Conservation (phyloP, 2,329 filamentous ascomycete species). For the Xylariaceae sp. region DNA sequence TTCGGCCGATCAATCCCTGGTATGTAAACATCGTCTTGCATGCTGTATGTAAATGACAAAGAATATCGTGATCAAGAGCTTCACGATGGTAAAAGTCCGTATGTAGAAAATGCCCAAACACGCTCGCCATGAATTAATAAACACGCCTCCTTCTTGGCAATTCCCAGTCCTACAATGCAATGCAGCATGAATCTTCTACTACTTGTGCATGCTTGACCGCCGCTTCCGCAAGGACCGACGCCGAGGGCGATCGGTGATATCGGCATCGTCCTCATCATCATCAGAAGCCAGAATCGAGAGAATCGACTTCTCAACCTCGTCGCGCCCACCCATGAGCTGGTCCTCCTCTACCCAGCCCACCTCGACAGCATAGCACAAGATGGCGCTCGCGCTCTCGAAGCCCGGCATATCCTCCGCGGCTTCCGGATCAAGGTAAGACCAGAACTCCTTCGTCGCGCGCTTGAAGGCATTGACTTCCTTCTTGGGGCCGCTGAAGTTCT, state of each 20-base stretch:
- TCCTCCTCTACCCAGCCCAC: slow-evolving; percentile 52
- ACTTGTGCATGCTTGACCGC: slow-evolving; percentile 12
- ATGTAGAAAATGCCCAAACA: not conserved
- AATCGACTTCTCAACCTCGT: slow-evolving; percentile 32
- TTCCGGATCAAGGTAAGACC: slow-evolving; percentile 48
- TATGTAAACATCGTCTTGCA: no score
- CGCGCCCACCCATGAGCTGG: slow-evolving; percentile 41
- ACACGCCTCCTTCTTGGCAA: not conserved
- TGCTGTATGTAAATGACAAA: no score
- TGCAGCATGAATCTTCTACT: no score
- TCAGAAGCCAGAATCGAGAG: slow-evolving; percentile 27
- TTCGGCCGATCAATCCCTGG: no score
- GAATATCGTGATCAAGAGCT: no score
- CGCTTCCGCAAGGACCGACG: slow-evolving; percentile 27
- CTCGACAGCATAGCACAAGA: slow-evolving; percentile 53
- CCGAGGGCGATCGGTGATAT: slow-evolving; percentile 14
- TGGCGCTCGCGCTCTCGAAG: slow-evolving; percentile 51
- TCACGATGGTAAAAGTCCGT: no score
- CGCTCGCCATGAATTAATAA: slow-evolving; percentile 10
- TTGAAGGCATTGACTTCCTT: slow-evolving; percentile 44
- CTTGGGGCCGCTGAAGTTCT: slow-evolving; percentile 44
- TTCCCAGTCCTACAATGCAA: not conserved
- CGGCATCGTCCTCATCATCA: slow-evolving; percentile 15
- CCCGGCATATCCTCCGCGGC: slow-evolving; percentile 43
- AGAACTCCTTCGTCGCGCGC: slow-evolving; percentile 47